Percentiles rank a stretch among this genome's conserved stretches.
Evolutionary conservation across 495 filamentous ascomycete genomes (phyloP).

Genomic region (Acidiella bohemica): DNA sequence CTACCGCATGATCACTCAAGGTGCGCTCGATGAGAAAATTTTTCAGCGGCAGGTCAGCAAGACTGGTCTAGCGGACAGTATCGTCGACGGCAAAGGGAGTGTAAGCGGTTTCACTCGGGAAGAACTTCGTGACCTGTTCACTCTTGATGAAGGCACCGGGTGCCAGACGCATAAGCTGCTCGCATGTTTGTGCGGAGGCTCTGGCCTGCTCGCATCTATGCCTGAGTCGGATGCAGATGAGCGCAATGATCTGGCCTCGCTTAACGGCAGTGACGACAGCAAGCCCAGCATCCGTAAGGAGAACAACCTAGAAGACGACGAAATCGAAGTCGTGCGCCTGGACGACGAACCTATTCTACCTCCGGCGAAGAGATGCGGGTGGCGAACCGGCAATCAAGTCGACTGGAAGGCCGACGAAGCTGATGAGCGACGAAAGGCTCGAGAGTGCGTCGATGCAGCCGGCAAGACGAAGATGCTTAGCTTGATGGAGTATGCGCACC

Average conservation of each 20-base stretch:
- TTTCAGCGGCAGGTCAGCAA: conserved; percentile 74
- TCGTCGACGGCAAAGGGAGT: conserved; percentile 50
- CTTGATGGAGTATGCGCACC: conserved; percentile 54
- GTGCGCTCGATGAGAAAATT: conserved; percentile 71
- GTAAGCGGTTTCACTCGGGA: conserved; percentile 50
- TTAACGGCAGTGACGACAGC: conserved; percentile 8
- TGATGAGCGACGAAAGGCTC: conserved; percentile 30
- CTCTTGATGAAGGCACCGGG: conserved; percentile 43
- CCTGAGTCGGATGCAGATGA: not conserved
- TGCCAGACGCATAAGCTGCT: conserved; percentile 63
- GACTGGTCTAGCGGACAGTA: conserved; percentile 51
- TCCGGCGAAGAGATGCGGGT: conserved; percentile 26
- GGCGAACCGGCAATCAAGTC: conserved; percentile 41
- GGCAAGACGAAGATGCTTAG: conserved; percentile 47
- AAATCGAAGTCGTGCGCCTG: conserved; percentile 22
- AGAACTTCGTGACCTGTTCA: conserved; percentile 60
- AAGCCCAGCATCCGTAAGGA: too few relatives aligned
- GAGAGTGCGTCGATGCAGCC: conserved; percentile 32
- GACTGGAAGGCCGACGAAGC: conserved; percentile 49
- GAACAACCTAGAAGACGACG: conserved; percentile 22
- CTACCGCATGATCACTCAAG: conserved; percentile 59
- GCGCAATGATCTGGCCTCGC: conserved; percentile 15
- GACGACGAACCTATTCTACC: conserved; percentile 9
- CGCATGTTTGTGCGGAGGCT: conserved; percentile 53
- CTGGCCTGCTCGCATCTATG: conserved; percentile 26